Percentiles rank a stretch among this genome's conserved stretches.
Evolutionary conservation across 192 early-diverging fungal genomes (phyloP).

Genomic region (Backusella circina): DNA sequence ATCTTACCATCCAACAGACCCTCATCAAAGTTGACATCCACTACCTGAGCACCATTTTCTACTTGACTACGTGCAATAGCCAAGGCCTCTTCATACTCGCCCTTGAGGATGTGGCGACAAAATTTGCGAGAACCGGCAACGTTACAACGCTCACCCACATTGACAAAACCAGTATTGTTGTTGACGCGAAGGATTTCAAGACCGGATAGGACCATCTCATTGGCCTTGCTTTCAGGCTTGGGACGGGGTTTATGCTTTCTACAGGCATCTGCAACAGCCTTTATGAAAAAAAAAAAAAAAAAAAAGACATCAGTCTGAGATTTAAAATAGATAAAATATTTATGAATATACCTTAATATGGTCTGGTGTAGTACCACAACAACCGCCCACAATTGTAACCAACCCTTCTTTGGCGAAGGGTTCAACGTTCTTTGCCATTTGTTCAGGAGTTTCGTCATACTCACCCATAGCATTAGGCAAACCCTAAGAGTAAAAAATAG

Average conservation of each 20-base stretch:
- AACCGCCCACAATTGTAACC: slow-evolving; percentile 94
- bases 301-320: not conserved
- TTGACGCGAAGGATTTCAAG: slow-evolving; percentile 84
- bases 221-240: slow-evolving; percentile 62
- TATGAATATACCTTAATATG: slow-evolving; percentile 78
- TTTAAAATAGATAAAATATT: not conserved
- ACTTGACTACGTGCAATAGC: slow-evolving; percentile 93
- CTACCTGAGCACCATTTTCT: slow-evolving; percentile 91
- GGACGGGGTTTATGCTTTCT: slow-evolving; percentile 71
- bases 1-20: slow-evolving; percentile 92
- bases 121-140: slow-evolving; percentile 95
- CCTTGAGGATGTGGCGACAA: slow-evolving; percentile 89
- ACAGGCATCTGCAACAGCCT: slow-evolving; percentile 74
- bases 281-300: too few relatives aligned
- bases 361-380: slow-evolving; percentile 94
- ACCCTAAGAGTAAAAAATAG: slow-evolving; percentile 45
- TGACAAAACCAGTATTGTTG: slow-evolving; percentile 82
- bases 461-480: slow-evolving; percentile 97
- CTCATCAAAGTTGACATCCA: slow-evolving; percentile 97
- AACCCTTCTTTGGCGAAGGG: slow-evolving; percentile 91
- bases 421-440: slow-evolving; percentile 82
- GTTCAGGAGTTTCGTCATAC: slow-evolving; percentile 86
- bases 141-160: slow-evolving; percentile 97
- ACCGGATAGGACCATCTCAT: slow-evolving; percentile 80
- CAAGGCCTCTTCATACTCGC: slow-evolving; percentile 90